A percentile compares a stretch with the other conserved stretches of the same genome.
Evolutionary conservation across 2,329 filamentous ascomycete genomes (phyloP).

Genomic region (Claviceps capensis): DNA sequence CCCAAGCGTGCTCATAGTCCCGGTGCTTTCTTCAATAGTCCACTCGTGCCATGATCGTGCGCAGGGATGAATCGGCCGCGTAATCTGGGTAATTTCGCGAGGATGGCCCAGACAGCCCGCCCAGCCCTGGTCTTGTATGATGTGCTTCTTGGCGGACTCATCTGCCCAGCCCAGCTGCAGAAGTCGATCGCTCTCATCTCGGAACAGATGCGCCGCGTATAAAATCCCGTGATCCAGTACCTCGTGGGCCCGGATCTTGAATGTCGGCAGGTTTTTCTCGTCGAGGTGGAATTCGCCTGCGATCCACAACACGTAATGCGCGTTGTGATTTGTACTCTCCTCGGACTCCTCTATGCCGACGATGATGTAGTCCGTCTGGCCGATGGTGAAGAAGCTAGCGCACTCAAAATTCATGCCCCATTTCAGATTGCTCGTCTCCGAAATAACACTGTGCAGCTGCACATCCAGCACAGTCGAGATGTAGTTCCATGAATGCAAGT

Average conservation of each 20-base stretch:
- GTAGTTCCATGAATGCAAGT: slow-evolving; percentile 11
- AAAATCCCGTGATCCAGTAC: slow-evolving; percentile 11
- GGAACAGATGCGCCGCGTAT: slow-evolving; percentile 13
- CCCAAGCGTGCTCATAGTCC: slow-evolving; percentile 8
- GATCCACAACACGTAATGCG: slow-evolving; percentile 8
- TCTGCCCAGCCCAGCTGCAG: slow-evolving; percentile 11
- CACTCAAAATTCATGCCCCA: slow-evolving; percentile 14
- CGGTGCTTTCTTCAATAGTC: slow-evolving; percentile 5
- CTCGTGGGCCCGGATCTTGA: slow-evolving; percentile 4
- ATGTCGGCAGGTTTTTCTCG: slow-evolving; percentile 2
- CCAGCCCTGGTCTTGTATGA: slow-evolving; percentile 8
- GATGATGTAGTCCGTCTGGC: slow-evolving; percentile 7
- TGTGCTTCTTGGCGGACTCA: slow-evolving; percentile 6
- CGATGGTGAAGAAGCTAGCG: slow-evolving; percentile 8
- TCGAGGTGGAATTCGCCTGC: slow-evolving; percentile 2
- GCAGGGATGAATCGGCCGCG: neutral
- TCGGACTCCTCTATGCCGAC: slow-evolving; percentile 9
- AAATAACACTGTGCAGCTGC: slow-evolving; percentile 2
- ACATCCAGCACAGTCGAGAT: slow-evolving; percentile 7
- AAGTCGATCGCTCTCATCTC: slow-evolving; percentile 6
- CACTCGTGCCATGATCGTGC: slow-evolving; percentile 4
- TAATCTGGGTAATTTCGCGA: slow-evolving; percentile 6
- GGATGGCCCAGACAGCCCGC: slow-evolving; percentile 9
- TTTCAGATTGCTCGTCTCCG: neutral
- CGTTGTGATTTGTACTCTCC: slow-evolving; percentile 5